These are phyloP conservation scores for Termitomyces sp. DNA, from an alignment of 1,284 basidiomycete species.

Conservation along the genomic window DNA sequence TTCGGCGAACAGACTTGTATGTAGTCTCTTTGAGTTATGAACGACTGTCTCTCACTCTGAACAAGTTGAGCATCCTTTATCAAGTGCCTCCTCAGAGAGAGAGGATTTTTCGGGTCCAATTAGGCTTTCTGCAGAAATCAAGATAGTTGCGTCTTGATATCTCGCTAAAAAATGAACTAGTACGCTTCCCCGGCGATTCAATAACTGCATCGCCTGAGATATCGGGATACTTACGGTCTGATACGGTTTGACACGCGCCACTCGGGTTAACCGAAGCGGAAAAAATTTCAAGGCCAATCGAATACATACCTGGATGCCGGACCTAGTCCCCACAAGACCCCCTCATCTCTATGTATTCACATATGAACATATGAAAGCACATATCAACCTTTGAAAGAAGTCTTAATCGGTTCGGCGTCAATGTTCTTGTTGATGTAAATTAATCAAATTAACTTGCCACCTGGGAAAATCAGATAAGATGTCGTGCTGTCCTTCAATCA, in stretches of 20 bases:
- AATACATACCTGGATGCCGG: neutral
- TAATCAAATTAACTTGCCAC: neutral
- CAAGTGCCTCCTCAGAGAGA: neutral
- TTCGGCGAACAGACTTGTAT: neutral
- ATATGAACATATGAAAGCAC: neutral
- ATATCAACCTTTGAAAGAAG: neutral
- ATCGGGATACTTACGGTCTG: neutral
- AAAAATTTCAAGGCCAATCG: neutral
- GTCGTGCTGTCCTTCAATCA: neutral
- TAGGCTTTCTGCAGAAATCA: neutral
- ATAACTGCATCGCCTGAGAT: neutral
- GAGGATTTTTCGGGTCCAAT: neutral
- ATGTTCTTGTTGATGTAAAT: neutral
- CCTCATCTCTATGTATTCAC: neutral
- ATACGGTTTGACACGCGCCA: neutral
- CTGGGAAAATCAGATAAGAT: neutral
- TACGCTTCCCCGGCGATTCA: neutral
- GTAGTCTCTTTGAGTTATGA: neutral
- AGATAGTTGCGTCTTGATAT: neutral
- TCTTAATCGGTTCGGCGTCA: neutral
- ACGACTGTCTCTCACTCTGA: neutral
- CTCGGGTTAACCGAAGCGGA: neutral
- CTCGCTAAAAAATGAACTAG: neutral
- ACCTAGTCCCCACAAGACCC: neutral
- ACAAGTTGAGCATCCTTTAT: neutral